Base-by-base conservation (phyloP, 345 rosid species). In the Syzygium grande region DNA sequence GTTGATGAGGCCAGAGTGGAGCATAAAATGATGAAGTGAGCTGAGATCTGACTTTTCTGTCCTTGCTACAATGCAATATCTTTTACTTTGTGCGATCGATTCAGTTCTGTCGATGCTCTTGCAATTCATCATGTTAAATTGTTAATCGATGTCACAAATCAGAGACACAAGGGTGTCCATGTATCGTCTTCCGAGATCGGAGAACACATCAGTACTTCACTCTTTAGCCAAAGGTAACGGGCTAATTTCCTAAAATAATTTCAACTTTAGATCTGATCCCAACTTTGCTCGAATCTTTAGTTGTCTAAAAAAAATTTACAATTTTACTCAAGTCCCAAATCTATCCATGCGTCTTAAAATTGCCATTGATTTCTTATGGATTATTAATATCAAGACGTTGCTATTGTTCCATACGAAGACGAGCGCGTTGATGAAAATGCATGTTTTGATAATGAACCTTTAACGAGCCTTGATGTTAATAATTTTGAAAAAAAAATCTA, bases 361-460 rank as follows among this genome's bases (percentile, higher is more conserved):
- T 4, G 46, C 46, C 46, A 43, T 43, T 43, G 46, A 43, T 43
- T 43, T 43, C 46, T 43, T 43, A 1, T 43, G 46, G 46, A 43
- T 43, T 43, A 43, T 43, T 4, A 43, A 43, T 4, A 43, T 43
- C 7, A 43, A 7, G 46, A 43, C 1, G 52, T 11, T 59, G 27
- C 0, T 59, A 4, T 27, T 11, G 2, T 59, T 27, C 27, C 30
- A 23, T 10, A 25, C 0, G 0, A 59, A 58, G 63, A 58, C 0
- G 0, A 25, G 29, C 5, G 65, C 11, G 3, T 27, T 59, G 65
- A 29, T 5, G 29, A 59, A 59, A n/a, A 59, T 3, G 0, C 0
- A 0, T 7, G 0, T 25, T 11, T 5, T 11, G 0, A 58, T 5
- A 27, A 59, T 7, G 0, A 11, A 58, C 29, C 65, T 1, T 2